Evolutionary conservation across 1,284 basidiomycete genomes (phyloP), one percentile per base, ranked within the genome.

Genomic region (Sphagnurus paluster): DNA sequence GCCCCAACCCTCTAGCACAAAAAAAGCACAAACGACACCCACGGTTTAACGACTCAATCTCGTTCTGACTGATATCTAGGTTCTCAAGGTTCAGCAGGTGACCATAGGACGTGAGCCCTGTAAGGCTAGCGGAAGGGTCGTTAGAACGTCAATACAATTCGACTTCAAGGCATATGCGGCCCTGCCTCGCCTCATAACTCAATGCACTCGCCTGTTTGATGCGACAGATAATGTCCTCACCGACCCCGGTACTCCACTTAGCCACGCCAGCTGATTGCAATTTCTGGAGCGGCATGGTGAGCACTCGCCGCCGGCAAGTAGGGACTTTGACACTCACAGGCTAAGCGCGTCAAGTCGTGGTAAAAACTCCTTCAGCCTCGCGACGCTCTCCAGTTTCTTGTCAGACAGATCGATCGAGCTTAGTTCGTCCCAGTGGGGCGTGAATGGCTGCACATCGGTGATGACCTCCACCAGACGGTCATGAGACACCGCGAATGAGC

Each of bases 381-480:
- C 90, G 17, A 96, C 84, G 58, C 93, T 94, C 59, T 98, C 95
- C 38, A 96, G 69, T 38, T 82, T 80, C 64, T 88, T 88, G 41
- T 75, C 72, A 29, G 86, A 86, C 56, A 99, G 71, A 63, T 98
- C 86, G 55, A 99, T 85, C 11, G 70, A 68, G 45, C 64, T 74
- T 53, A 99, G 69, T 37, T 82, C 74, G 56, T 98, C 93, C 96
- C 96, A 99, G 63, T 93, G 80, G 13, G 94, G 93, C 63, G 95
- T 91, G 69, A 93, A 98, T 1, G 95, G 93, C 63, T 95, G 89
- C 10, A 95, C 85, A 60, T 98, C 95, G 33, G 95, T 98, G 60
- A 99, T 92, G 52, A 93, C 82, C 65, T 93, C 82, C 1, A 99
- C 87, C 2, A 99, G 80, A 36, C 84, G 82, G 65, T 98, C 95